These are phyloP conservation scores for Yamadazyma siamensis DNA, from an alignment of 1,139 yeast genomes.

Conservation along the genomic window DNA sequence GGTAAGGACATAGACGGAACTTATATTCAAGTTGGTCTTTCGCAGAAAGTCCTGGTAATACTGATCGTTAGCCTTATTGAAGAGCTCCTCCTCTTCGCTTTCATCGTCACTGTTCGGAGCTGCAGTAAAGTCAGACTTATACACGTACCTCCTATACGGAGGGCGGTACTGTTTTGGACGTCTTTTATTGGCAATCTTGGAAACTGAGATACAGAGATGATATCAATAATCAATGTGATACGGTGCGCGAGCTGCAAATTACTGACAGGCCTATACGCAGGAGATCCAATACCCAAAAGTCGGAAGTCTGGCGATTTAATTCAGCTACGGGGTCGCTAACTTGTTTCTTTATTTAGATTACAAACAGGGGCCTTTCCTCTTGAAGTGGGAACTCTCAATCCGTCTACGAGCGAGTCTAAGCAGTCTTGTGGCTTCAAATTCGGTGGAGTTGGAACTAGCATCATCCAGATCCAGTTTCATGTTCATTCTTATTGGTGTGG, in stretches of 20 bases:
- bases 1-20: constrained; percentile 36
- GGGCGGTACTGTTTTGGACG: constrained; percentile 78
- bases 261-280: too few species aligned
- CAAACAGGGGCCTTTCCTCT: too few species aligned
- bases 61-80: constrained; percentile 7
- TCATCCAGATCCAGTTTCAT: too few species aligned
- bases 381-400: too few species aligned
- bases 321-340: not conserved
- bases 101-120: constrained; percentile 31
- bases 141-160: constrained; percentile 75
- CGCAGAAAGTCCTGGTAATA: constrained; percentile 19
- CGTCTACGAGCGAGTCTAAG: too few species aligned
- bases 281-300: too few species aligned
- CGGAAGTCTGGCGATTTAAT: not conserved
- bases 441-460: too few species aligned
- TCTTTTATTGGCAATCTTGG: constrained; percentile 76
- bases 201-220: too few species aligned
- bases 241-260: not conserved
- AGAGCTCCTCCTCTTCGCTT: constrained; percentile 22
- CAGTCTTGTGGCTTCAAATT: too few species aligned
- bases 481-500: too few species aligned
- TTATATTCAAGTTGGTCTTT: constrained; percentile 27
- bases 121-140: constrained; percentile 47
- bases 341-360: too few species aligned
- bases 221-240: not conserved